Conservation (phyloP, 306 rosid genomes). For the Geum urbanum region DNA sequence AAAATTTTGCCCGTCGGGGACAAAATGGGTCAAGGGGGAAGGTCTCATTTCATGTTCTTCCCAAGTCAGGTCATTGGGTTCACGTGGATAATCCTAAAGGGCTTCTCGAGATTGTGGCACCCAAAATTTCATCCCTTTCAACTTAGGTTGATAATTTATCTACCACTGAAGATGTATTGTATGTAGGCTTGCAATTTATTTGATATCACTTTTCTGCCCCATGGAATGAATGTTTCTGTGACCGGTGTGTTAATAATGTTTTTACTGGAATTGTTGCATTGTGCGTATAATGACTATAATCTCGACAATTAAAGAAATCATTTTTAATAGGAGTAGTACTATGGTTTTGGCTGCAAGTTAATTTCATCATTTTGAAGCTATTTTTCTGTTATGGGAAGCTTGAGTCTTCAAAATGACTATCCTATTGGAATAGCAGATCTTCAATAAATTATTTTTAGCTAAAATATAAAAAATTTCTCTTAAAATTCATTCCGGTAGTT, state of each 20-base stretch:
- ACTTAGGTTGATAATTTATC: slow-evolving; percentile 12
- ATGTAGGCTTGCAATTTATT: background rate
- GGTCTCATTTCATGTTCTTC: slow-evolving; percentile 60
- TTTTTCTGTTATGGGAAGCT: background rate
- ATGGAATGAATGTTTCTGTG: background rate
- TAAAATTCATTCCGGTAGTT: too few relatives aligned
- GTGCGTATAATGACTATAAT: background rate
- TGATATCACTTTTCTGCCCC: background rate
- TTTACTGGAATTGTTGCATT: background rate
- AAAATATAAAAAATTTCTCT: too few relatives aligned
- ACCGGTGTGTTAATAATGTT: slow-evolving; percentile 9
- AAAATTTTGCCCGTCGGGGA: slow-evolving; percentile 41
- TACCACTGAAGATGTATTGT: slow-evolving; percentile 1
- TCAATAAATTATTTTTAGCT: too few relatives aligned
- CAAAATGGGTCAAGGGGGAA: slow-evolving; percentile 49
- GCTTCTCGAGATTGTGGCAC: slow-evolving; percentile 69
- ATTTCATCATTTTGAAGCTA: background rate
- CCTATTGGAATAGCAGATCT: too few relatives aligned
- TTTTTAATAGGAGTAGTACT: background rate
- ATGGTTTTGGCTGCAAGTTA: background rate
- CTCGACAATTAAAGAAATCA: background rate
- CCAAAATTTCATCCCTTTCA: slow-evolving; percentile 58
- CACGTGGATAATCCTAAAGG: slow-evolving; percentile 90
- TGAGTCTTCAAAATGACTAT: background rate
- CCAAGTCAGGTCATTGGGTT: slow-evolving; percentile 94